Evolutionary conservation across 169 alveolate genomes (phyloP).

Genomic region (Cryptosporidium baileyi): DNA sequence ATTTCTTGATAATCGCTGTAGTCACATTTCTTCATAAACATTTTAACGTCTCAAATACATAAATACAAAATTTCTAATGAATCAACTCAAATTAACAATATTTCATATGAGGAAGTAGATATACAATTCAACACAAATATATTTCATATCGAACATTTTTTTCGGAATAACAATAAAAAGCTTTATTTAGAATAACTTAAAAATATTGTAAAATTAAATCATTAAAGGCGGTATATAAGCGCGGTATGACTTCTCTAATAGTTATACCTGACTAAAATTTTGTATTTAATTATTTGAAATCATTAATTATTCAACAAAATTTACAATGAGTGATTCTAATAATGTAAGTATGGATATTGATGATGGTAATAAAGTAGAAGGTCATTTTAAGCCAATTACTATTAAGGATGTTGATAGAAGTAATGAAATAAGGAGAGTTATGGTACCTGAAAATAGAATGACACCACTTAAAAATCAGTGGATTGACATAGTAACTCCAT

Average conservation of each 20-base stretch:
- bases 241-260: too few relatives aligned
- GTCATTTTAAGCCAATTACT: conserved; percentile 28
- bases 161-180: too few relatives aligned
- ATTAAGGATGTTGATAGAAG: conserved; percentile 24
- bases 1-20: conserved; percentile 13
- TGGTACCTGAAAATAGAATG: conserved; percentile 91
- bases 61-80: too few relatives aligned
- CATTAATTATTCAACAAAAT: background rate
- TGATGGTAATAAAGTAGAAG: background rate
- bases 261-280: too few relatives aligned
- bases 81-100: too few relatives aligned
- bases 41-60: too few relatives aligned
- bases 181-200: too few relatives aligned
- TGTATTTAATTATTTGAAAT: background rate
- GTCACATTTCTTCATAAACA: background rate
- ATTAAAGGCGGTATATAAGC: too few relatives aligned
- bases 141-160: too few relatives aligned
- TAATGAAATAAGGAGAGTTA: conserved; percentile 82
- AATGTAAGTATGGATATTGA: background rate
- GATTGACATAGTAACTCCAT: conserved; percentile 90
- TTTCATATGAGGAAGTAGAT: too few relatives aligned
- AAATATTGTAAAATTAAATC: too few relatives aligned
- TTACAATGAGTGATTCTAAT: background rate
- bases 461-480: conserved; percentile 90
- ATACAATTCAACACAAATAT: too few relatives aligned